phyloP scores from a whole-genome alignment of 2,329 filamentous ascomycete genomes.

The Metarhizium album region DNA sequence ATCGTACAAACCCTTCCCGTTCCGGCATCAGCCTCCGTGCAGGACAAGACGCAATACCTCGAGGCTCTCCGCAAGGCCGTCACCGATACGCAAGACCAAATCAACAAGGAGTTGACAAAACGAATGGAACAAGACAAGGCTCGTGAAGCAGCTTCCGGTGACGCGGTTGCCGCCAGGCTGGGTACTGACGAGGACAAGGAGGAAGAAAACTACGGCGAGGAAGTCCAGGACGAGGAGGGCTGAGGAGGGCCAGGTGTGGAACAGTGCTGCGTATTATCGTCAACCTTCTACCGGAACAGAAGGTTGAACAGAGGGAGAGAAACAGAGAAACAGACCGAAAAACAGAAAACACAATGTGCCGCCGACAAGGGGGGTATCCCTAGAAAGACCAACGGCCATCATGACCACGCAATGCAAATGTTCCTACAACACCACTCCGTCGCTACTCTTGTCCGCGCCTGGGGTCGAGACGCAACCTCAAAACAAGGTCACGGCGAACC shows the following conservation, averaged over 20 bases:
- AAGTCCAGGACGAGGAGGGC: conserved; percentile 59
- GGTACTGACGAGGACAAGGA: conserved; percentile 44
- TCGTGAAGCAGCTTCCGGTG: conserved; percentile 24
- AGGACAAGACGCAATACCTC: conserved; percentile 50
- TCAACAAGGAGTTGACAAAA: conserved; percentile 61
- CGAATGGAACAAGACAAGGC: conserved; percentile 66
- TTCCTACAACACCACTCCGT: conserved; percentile 9
- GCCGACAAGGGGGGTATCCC: conserved; percentile 17
- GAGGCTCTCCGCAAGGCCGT: conserved; percentile 46
- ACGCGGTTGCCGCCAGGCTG: conserved; percentile 9
- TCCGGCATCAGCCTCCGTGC: conserved; percentile 24
- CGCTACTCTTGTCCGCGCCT: not conserved
- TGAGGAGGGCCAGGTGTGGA: conserved; percentile 30
- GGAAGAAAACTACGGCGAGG: conserved; percentile 79
- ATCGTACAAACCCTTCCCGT: conserved; percentile 26
- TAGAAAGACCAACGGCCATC: conserved; percentile 9
- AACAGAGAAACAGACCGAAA: not conserved
- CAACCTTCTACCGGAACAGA: not conserved
- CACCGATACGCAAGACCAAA: conserved; percentile 46
- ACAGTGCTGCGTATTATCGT: not conserved
- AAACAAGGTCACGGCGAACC: conserved; percentile 17
- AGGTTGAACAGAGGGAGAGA: not conserved
- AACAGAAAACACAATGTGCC: not conserved
- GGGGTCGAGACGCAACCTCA: not conserved
- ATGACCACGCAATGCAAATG: conserved; percentile 11